Base-by-base conservation (phyloP, 2,329 filamentous ascomycete genomes). In the Leptographium wingfieldii region DNA sequence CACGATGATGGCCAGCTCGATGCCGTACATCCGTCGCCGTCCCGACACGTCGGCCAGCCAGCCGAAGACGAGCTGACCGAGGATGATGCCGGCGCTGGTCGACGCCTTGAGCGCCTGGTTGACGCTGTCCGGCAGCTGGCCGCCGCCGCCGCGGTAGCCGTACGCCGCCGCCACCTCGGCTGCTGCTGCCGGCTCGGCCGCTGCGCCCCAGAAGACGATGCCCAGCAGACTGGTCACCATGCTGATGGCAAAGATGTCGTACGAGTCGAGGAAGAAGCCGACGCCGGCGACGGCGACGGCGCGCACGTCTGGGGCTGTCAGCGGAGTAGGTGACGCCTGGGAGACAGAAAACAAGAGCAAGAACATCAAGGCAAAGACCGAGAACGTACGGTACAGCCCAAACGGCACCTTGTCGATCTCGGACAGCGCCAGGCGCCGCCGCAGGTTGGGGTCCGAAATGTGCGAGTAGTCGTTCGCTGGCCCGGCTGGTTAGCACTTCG, bases 211-310 rank as follows among this genome's bases (percentile, higher is more conserved):
- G 70, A 86, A 94, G 56, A 90, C 87, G 16, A 92, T 79, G 53
- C 89, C 89, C 16, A 92, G 73, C 69, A 92, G 82, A 54, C 78
- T 80, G 1, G 84, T 86, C 56, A 88, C 80, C 55, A 92, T 76
- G 69, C 87, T 88, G 70, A 91, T 88, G 68, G 89, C 86, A 70
- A 94, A 94, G 66, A 91, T 88, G 65, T 82, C 84, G 73, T 92
- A 92, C 14, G 87, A 86, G 71, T 92, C 89, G 55, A 89, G 86
- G 69, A 92, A 90, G 76, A 94, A 92, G 57, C 89, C 89, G 61
- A 90, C 85, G 56, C 89, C 89, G 31, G 88, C 88, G 3, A 92
- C 88, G 7, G 88, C 72, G 3, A 90, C 79, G 59, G 87, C 85
- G 55, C 88, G 82, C 31, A 91, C 77, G 72, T 92, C 73, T 77